phyloP scores from a whole-genome alignment of 2,329 filamentous ascomycete species.

The Epichloe sp. region DNA sequence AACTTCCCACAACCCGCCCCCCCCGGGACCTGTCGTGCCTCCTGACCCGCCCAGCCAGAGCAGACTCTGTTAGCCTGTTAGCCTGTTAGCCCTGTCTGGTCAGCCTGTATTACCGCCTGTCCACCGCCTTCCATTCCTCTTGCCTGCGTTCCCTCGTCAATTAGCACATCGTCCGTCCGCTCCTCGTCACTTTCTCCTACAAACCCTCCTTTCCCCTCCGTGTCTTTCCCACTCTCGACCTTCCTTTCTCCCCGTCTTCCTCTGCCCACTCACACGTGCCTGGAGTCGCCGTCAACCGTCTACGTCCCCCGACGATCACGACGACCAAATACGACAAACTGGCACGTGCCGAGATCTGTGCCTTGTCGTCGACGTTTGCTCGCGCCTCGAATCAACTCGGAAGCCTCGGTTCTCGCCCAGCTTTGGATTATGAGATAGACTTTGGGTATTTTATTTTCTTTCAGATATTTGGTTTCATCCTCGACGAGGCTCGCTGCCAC shows the following conservation, averaged over 20 bases:
- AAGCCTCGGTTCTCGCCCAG: slow-evolving; percentile 5
- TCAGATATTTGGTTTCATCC: slow-evolving; percentile 13
- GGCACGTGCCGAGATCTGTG: slow-evolving; percentile 5
- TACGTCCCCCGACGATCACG: neutral
- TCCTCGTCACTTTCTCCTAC: slow-evolving; percentile 3
- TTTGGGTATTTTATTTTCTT: slow-evolving; percentile 20
- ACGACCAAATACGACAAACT: slow-evolving; percentile 2
- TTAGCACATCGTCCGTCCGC: slow-evolving; percentile 2
- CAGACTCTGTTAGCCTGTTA: neutral
- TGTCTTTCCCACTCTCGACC: slow-evolving; percentile 1
- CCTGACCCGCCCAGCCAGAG: neutral
- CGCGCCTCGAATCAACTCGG: neutral
- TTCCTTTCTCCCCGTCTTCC: slow-evolving; percentile 1
- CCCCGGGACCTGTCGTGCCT: neutral
- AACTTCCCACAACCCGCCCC: neutral
- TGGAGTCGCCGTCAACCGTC: slow-evolving; percentile 3
- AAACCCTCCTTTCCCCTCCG: neutral
- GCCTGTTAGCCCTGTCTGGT: neutral
- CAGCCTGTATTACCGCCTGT: neutral
- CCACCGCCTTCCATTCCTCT: slow-evolving; percentile 4
- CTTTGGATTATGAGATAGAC: slow-evolving; percentile 23
- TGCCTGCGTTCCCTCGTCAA: slow-evolving; percentile 3
- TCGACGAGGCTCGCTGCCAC: slow-evolving; percentile 3
- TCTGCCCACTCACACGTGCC: slow-evolving; percentile 4
- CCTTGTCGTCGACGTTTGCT: slow-evolving; percentile 4